Base-by-base conservation (phyloP, 768 basidiomycete species). In the Sarcodon aspratus region DNA sequence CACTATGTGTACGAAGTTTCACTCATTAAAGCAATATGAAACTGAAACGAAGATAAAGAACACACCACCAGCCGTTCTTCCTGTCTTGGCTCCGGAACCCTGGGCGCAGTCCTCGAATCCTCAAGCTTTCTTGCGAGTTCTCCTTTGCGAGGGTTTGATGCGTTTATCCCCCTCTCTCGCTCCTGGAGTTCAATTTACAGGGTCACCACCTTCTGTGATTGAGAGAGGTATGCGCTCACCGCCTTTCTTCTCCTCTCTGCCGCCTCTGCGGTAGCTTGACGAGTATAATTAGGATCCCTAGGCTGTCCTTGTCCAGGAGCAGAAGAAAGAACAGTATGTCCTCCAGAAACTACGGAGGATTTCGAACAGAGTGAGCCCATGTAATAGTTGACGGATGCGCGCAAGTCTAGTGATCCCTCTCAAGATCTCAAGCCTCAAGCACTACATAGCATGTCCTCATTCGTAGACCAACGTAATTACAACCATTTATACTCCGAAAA, bases 1-100 rank as follows among this genome's bases (percentile, higher is more conserved):
- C 72, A 73, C 71, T 74, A 54, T 38, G 47, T 52, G 55, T 52
- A 59, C 55, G 55, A 53, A 48, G 53, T 56, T 58, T 55, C 54
- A 48, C 50, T 36, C 37, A 45, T 34, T 32, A 33, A 36, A 47
- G 46, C 7, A 44, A 43, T 36, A 48, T 48, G 32, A 27, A 47
- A 38, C 51, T 48, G 50, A 15, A 54, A 51, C 50, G 46, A 49
- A 54, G 46, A 49, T 52, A 51, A 58, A 54, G 58, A 51, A 63
- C 72, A 59, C 55, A 74, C 73, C 69, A 76, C 69, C 54, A 73
- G 63, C 46, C 51, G 56, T 46, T 66, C 69, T 56, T 71, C 65
- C 56, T 66, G 63, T 53, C 62, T 63, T 54, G 63, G 57, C 57
- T 69, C 62, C 52, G 73, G 66, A 40, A 59, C 61, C 54, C 56